phyloP scores from a whole-genome alignment of 495 filamentous ascomycete species.

The Immersiella caudata region DNA sequence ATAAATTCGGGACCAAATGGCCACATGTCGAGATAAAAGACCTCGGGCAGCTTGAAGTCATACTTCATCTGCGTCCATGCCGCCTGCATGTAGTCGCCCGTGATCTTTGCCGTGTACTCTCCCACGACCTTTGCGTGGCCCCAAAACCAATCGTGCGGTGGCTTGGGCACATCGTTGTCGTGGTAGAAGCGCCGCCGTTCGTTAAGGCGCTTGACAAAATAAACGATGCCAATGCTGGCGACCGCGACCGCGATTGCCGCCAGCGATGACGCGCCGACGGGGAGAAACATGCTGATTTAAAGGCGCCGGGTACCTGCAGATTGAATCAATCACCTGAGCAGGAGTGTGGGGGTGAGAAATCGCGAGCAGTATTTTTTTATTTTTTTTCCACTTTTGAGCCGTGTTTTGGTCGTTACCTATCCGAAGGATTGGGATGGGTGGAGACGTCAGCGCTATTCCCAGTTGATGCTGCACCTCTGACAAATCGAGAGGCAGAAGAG shows the following conservation, averaged over 20 bases:
- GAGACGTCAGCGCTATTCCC: too few relatives aligned
- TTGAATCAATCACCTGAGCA: too few relatives aligned
- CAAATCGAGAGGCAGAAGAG: too few relatives aligned
- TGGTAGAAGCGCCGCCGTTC: neutral
- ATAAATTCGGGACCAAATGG: conserved; percentile 25
- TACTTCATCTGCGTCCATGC: conserved; percentile 16
- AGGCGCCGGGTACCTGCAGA: too few relatives aligned
- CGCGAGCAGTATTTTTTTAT: too few relatives aligned
- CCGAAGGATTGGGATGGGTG: too few relatives aligned
- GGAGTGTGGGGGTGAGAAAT: too few relatives aligned
- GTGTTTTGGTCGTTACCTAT: too few relatives aligned
- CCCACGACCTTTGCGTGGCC: conserved; percentile 17
- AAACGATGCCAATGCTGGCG: neutral
- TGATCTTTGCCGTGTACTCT: conserved; percentile 9
- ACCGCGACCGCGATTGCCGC: conserved; percentile 2
- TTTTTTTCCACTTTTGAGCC: too few relatives aligned
- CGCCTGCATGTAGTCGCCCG: conserved; percentile 17
- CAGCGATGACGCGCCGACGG: neutral
- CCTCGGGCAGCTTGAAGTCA: conserved; percentile 24
- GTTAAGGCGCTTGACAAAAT: conserved; percentile 5
- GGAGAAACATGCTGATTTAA: neutral
- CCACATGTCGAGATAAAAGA: conserved; percentile 31
- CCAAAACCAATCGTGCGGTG: conserved; percentile 18
- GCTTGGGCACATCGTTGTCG: conserved; percentile 4
- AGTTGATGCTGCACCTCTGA: too few relatives aligned